phyloP scores from a whole-genome alignment of 2,329 filamentous ascomycete species.

The Xylariaceae sp. region DNA sequence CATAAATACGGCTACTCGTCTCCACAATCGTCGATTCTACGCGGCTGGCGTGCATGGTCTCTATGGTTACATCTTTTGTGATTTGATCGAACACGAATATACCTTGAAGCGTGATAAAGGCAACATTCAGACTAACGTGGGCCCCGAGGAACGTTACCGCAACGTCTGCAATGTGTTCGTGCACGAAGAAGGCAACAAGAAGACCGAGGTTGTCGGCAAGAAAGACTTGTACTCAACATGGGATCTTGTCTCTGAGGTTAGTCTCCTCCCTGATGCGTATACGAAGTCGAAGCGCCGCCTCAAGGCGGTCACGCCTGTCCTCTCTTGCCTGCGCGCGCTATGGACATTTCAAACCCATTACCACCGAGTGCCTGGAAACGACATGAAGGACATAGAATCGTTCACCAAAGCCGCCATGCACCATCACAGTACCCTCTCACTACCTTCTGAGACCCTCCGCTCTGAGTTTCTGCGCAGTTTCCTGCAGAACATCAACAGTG shows the following conservation, averaged over 20 bases:
- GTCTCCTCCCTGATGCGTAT: constrained; percentile 66
- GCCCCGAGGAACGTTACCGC: constrained; percentile 71
- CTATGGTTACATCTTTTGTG: constrained; percentile 92
- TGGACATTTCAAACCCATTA: constrained; percentile 75
- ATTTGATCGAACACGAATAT: constrained; percentile 86
- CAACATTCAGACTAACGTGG: constrained; percentile 59
- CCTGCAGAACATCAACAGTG: constrained; percentile 76
- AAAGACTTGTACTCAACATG: constrained; percentile 85
- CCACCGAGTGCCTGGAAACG: constrained; percentile 50
- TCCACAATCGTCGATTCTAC: constrained; percentile 79
- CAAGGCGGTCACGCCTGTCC: constrained; percentile 71
- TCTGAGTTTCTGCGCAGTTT: constrained; percentile 76
- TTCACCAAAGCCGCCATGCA: constrained; percentile 76
- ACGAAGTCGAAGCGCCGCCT: constrained; percentile 62
- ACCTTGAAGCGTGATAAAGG: constrained; percentile 79
- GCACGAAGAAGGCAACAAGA: constrained; percentile 64
- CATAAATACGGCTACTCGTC: constrained; percentile 81
- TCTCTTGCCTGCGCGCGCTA: constrained; percentile 81
- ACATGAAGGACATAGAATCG: constrained; percentile 59
- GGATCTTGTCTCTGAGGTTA: constrained; percentile 72
- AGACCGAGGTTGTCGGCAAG: constrained; percentile 83
- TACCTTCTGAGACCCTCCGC: constrained; percentile 62
- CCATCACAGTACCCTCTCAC: constrained; percentile 68
- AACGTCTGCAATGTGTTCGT: constrained; percentile 66
- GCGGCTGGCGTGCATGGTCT: constrained; percentile 81